Evolutionary conservation across 768 basidiomycete genomes (phyloP), one percentile per base, ranked within the genome.

Genomic region (Leccinum ochraceum): DNA sequence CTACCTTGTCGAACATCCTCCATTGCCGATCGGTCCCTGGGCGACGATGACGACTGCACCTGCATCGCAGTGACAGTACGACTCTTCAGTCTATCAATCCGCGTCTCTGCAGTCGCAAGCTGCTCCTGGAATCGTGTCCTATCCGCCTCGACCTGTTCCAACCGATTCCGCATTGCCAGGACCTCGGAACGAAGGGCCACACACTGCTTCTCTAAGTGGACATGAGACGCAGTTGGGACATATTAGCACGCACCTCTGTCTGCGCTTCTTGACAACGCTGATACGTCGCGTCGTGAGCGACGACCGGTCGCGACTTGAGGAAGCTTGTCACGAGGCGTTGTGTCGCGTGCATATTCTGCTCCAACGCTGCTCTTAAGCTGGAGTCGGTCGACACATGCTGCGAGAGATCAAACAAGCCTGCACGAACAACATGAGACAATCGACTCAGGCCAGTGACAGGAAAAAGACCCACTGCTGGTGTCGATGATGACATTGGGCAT

Each of bases 51-150:
- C 53, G 76, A 65, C 58, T 74, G 78, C 24, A 74, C 68, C 66
- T 82, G 80, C 63, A 82, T 72, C n/a, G 78, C 76, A 39, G 71
- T 71, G 13, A 88, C 81, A 0, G 83, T 81, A 50, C 75, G 75
- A 64, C 87, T 89, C 61, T 77, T 80, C 28, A 82, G 66, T 57
- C 89, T 81, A 62, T 90, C 89, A 44, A 83, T 73, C 24, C 86
- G 86, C 59, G 77, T 85, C 71, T 91, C 86, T 2, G 85, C 81
- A 6, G 75, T 73, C 16, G 81, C 69, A 32, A 91, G 83, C 22
- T 82, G 79, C 39, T 79, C 75, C 59, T 79, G 79, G 62, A 80
- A 83, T 64, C 73, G 74, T 30, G 83, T 79, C 57, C 77, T 81
- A 64, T 83, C 79, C 28, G 73, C 69, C 64, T 84, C 77, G 0